A percentile compares a stretch with the other conserved stretches of the same genome.
phyloP scores from a whole-genome alignment of 371 early-diverging fungal genomes.

The Vavraia culicis region DNA sequence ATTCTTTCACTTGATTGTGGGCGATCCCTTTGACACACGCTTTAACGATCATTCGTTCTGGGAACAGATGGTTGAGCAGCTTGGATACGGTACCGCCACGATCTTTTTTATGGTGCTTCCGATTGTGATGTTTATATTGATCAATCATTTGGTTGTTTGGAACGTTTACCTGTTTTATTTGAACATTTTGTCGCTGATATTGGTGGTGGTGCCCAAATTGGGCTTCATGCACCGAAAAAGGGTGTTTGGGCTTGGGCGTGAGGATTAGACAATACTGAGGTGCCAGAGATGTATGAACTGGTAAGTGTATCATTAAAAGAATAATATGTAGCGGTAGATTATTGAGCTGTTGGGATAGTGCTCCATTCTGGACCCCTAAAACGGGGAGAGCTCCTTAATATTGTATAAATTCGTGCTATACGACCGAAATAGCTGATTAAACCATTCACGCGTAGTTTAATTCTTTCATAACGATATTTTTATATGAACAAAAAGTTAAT shows the following conservation, averaged over 20 bases:
- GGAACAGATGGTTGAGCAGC: constrained; percentile 44
- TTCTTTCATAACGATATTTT: too few relatives aligned
- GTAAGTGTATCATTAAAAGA: too few relatives aligned
- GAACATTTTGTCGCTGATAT: constrained; percentile 30
- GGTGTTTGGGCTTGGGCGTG: constrained; percentile 30
- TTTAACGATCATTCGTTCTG: constrained; percentile 41
- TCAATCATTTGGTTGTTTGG: constrained; percentile 36
- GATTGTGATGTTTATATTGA: constrained; percentile 34
- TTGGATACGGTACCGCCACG: constrained; percentile 29
- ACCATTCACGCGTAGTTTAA: too few relatives aligned
- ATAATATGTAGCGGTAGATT: too few relatives aligned
- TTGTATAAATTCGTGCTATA: too few relatives aligned
- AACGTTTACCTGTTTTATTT: constrained; percentile 23
- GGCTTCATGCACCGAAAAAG: constrained; percentile 40
- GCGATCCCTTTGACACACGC: constrained; percentile 43
- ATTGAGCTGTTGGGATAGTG: too few relatives aligned
- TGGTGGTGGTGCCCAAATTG: constrained; percentile 42
- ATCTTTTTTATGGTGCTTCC: constrained; percentile 42
- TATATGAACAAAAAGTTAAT: too few relatives aligned
- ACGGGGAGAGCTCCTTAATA: too few relatives aligned
- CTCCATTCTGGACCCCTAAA: too few relatives aligned
- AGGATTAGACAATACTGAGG: constrained; percentile 9
- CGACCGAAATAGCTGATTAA: too few relatives aligned
- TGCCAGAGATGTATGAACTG: too few relatives aligned
- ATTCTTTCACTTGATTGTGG: constrained; percentile 43